phyloP scores from a whole-genome alignment of 2,329 filamentous ascomycete species.

The Proliferodiscus dingleyae region DNA sequence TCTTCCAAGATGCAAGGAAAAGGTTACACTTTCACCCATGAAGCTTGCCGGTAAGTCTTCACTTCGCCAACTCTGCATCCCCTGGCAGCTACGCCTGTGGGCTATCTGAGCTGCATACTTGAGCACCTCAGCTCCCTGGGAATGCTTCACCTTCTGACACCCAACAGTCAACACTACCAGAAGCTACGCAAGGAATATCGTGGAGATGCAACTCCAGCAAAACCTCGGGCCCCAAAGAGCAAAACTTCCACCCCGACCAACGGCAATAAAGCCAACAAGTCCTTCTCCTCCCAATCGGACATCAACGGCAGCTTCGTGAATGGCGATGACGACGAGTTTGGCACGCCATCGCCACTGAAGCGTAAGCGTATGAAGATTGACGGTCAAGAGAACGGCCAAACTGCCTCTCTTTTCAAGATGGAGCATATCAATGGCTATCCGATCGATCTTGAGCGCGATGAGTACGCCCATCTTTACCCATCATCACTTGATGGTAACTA shows the following conservation, averaged over 20 bases:
- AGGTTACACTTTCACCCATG: constrained; percentile 24
- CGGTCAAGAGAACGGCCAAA: constrained; percentile 9
- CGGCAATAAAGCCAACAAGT: neutral
- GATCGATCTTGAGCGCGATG: constrained; percentile 17
- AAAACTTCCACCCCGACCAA: neutral
- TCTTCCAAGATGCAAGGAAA: constrained; percentile 18
- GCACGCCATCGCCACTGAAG: constrained; percentile 10
- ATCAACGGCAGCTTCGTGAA: neutral
- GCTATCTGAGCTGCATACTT: no score
- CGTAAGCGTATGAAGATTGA: constrained; percentile 12
- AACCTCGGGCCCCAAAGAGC: neutral
- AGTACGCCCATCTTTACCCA: constrained; percentile 11
- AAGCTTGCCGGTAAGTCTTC: constrained; percentile 29
- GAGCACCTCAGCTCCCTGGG: no score
- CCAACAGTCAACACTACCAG: constrained; percentile 29
- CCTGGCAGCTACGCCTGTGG: no score
- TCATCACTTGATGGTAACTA: neutral
- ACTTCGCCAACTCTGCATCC: neutral
- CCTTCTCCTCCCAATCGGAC: neutral
- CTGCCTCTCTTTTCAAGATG: constrained; percentile 15
- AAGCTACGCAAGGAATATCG: constrained; percentile 22
- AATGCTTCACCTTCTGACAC: constrained; percentile 6
- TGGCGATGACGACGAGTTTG: constrained; percentile 9
- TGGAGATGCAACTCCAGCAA: neutral
- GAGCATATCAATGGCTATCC: constrained; percentile 1